Conservation (phyloP, 2,329 filamentous ascomycete species). For the Thielaviopsis punctulata region DNA sequence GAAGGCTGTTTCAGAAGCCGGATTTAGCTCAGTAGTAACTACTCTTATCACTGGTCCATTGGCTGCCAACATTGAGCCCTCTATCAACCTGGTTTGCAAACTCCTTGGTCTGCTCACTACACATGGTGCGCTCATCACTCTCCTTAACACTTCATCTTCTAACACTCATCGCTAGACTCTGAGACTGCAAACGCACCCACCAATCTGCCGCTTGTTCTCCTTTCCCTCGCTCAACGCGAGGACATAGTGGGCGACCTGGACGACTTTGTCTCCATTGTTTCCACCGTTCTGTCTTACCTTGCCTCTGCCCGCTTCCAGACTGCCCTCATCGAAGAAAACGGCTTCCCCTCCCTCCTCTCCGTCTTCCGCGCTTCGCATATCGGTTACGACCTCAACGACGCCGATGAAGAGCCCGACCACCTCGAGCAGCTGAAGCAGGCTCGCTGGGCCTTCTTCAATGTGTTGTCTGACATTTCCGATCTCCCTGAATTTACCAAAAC, state of each 20-base stretch:
- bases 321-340: slow-evolving; percentile 23
- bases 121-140: slow-evolving; percentile 24
- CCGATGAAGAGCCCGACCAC: slow-evolving; percentile 28
- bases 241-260: slow-evolving; percentile 30
- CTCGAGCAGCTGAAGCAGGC: slow-evolving; percentile 25
- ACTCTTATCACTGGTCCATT: slow-evolving; percentile 30
- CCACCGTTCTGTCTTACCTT: slow-evolving; percentile 38
- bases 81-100: slow-evolving; percentile 38
- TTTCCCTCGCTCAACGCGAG: slow-evolving; percentile 29
- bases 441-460: slow-evolving; percentile 16
- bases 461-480: slow-evolving; percentile 35
- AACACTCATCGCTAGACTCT: slow-evolving; percentile 19
- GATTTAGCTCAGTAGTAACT: slow-evolving; percentile 32
- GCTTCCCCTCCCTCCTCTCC: slow-evolving; percentile 24
- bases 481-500: slow-evolving; percentile 27
- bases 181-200: slow-evolving; percentile 28
- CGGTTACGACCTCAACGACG: slow-evolving; percentile 21
- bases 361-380: slow-evolving; percentile 32
- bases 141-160: background rate
- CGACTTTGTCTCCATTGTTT: slow-evolving; percentile 33
- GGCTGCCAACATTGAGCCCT: slow-evolving; percentile 23
- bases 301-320: slow-evolving; percentile 34
- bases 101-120: slow-evolving; percentile 35
- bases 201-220: slow-evolving; percentile 29
- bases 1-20: slow-evolving; percentile 32